phyloP scores from a whole-genome alignment of 2,329 filamentous ascomycete genomes.

The Monosporascus sp. region DNA sequence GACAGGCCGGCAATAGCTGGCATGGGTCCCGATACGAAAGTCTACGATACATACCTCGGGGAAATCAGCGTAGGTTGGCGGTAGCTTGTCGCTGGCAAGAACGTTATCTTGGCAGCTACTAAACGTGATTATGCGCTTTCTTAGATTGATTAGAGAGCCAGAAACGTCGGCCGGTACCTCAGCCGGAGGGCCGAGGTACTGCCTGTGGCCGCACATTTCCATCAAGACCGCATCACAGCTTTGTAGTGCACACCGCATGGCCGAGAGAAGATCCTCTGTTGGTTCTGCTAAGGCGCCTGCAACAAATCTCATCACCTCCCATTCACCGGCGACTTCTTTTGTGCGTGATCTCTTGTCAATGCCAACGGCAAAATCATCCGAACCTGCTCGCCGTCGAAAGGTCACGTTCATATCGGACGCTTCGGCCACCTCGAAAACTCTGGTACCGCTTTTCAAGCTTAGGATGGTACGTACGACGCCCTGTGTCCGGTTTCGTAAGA shows the following conservation, averaged over 20 bases:
- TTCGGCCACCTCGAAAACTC: constrained; percentile 34
- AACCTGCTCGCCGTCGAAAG: constrained; percentile 1
- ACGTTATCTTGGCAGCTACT: constrained; percentile 41
- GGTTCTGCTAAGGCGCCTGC: constrained; percentile 35
- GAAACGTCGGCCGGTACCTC: constrained; percentile 37
- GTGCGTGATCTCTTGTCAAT: constrained; percentile 22
- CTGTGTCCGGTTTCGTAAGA: constrained; percentile 50
- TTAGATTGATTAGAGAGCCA: constrained; percentile 33
- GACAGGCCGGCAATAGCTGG: too few species aligned
- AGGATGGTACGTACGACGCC: constrained; percentile 48
- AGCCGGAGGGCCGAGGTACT: constrained; percentile 37
- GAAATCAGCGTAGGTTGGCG: constrained; percentile 39
- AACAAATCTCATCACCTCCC: constrained; percentile 18
- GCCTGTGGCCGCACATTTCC: constrained; percentile 46
- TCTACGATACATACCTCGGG: constrained; percentile 26
- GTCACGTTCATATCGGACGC: constrained; percentile 4
- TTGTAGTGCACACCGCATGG: constrained; percentile 38
- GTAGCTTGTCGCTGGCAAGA: constrained; percentile 37
- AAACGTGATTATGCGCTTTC: constrained; percentile 38
- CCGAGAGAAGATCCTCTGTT: constrained; percentile 39
- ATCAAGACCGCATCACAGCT: constrained; percentile 48
- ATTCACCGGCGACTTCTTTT: constrained; percentile 17
- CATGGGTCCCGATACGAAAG: too few species aligned
- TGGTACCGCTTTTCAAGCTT: constrained; percentile 43
- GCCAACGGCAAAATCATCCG: constrained; percentile 28